phyloP scores from a whole-genome alignment of 2,329 filamentous ascomycete genomes.

The Sporothrix mexicana region DNA sequence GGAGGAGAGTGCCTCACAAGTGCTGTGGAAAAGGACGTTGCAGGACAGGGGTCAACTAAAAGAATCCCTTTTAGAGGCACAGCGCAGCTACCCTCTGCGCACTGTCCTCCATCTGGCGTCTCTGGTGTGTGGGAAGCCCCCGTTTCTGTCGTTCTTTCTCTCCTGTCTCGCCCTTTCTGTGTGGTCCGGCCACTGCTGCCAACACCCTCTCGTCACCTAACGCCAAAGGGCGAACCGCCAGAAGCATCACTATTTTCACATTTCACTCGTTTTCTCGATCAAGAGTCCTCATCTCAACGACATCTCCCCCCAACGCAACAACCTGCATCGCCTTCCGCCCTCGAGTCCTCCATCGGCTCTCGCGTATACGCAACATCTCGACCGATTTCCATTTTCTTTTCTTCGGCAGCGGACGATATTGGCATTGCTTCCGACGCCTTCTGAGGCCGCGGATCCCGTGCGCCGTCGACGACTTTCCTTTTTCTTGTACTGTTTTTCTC shows the following conservation, averaged over 20 bases:
- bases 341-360: constrained; percentile 17
- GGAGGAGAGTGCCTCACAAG: not conserved
- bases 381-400: constrained; percentile 25
- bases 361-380: constrained; percentile 25
- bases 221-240: constrained; percentile 6
- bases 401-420: constrained; percentile 21
- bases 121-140: too few relatives aligned
- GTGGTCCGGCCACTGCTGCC: not conserved
- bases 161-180: constrained; percentile 8
- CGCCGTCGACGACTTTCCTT: constrained; percentile 29
- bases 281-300: constrained; percentile 17
- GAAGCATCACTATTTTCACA: constrained; percentile 16
- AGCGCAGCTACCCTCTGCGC: not conserved
- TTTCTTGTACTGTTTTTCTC: constrained; percentile 18
- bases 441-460: constrained; percentile 35
- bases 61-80: not conserved
- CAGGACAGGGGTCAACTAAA: constrained; percentile 2
- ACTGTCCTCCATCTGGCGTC: not conserved
- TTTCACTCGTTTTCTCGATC: not conserved
- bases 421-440: constrained; percentile 29
- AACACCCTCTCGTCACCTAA: constrained; percentile 19
- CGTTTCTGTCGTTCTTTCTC: not conserved
- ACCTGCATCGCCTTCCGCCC: not conserved
- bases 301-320: not conserved
- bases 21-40: not conserved